These are phyloP conservation scores for Fusarium metavorans DNA, from an alignment of 2,329 filamentous ascomycete genomes.

Conservation along the genomic window DNA sequence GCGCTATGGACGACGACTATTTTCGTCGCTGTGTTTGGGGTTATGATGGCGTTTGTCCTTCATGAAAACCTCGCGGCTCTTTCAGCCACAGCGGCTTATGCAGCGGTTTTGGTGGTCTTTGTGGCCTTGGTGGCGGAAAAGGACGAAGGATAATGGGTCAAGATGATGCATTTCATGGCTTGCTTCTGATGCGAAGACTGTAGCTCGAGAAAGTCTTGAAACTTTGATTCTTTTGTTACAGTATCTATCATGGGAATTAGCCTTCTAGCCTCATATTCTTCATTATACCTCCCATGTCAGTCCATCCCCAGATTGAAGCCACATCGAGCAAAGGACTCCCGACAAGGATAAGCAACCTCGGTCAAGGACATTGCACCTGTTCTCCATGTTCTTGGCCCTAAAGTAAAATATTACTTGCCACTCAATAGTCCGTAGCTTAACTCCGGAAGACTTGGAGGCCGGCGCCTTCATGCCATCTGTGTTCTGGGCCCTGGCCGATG, in stretches of 20 bases:
- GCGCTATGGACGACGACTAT: background rate
- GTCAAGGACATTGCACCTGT: too few relatives aligned
- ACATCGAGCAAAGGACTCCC: background rate
- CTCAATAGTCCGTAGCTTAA: background rate
- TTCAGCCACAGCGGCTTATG: background rate
- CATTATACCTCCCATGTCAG: too few relatives aligned
- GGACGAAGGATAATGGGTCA: too few relatives aligned
- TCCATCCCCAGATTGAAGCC: too few relatives aligned
- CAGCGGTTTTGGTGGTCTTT: background rate
- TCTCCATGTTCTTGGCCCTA: too few relatives aligned
- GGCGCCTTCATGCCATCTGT: background rate
- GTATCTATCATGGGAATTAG: too few relatives aligned
- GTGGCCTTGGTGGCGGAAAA: background rate
- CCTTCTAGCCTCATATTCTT: too few relatives aligned
- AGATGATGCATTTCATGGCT: too few relatives aligned
- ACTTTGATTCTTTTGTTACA: too few relatives aligned
- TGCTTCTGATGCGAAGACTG: too few relatives aligned
- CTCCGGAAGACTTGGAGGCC: background rate
- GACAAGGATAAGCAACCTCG: too few relatives aligned
- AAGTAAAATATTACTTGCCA: background rate
- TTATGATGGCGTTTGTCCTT: background rate
- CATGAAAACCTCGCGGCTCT: background rate
- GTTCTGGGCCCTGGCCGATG: background rate
- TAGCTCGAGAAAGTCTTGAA: too few relatives aligned
- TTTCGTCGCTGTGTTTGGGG: background rate